These are phyloP conservation scores for Rasamsonia emersonii DNA, from an alignment of 2,329 filamentous ascomycete genomes.

Conservation along the genomic window DNA sequence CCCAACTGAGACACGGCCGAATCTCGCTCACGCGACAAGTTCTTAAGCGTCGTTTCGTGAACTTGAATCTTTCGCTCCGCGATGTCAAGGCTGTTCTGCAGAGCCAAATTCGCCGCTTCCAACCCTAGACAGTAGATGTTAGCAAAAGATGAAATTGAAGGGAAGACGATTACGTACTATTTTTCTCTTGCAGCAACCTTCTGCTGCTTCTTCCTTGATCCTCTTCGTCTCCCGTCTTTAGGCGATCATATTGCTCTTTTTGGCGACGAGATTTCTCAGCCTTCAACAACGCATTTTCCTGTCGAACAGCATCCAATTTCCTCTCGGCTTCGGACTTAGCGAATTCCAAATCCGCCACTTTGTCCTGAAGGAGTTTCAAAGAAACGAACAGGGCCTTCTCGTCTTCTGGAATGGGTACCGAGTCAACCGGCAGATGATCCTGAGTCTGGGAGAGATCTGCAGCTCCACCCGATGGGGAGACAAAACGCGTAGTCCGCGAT, in stretches of 20 bases:
- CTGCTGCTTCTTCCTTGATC: slow-evolving; percentile 26
- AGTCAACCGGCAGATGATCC: slow-evolving; percentile 42
- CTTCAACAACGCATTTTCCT: slow-evolving; percentile 44
- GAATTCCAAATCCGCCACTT: slow-evolving; percentile 47
- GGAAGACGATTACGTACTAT: slow-evolving; percentile 21
- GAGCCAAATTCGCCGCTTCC: slow-evolving; percentile 44
- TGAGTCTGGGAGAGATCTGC: slow-evolving; percentile 23
- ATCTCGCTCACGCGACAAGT: slow-evolving; percentile 49
- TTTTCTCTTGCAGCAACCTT: slow-evolving; percentile 26
- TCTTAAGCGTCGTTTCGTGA: slow-evolving; percentile 46
- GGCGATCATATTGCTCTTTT: slow-evolving; percentile 29
- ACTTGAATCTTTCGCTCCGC: slow-evolving; percentile 47
- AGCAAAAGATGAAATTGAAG: slow-evolving; percentile 15
- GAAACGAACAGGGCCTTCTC: slow-evolving; percentile 57
- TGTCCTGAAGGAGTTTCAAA: slow-evolving; percentile 50
- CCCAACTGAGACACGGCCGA: slow-evolving; percentile 49
- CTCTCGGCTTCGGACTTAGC: slow-evolving; percentile 45
- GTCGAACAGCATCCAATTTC: slow-evolving; percentile 43
- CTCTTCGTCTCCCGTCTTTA: slow-evolving; percentile 34
- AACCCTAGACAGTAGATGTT: slow-evolving; percentile 29
- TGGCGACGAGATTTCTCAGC: slow-evolving; percentile 28
- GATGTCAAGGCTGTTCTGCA: slow-evolving; percentile 48
- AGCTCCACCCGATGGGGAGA: slow-evolving; percentile 35
- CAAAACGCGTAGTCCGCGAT: slow-evolving; percentile 45
- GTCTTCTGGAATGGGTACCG: slow-evolving; percentile 50